Percentiles rank a stretch among this genome's conserved stretches.
These are phyloP conservation scores for Neoscytalidium dimidiatum DNA, from an alignment of 2,329 filamentous ascomycete species.

Conservation along the genomic window DNA sequence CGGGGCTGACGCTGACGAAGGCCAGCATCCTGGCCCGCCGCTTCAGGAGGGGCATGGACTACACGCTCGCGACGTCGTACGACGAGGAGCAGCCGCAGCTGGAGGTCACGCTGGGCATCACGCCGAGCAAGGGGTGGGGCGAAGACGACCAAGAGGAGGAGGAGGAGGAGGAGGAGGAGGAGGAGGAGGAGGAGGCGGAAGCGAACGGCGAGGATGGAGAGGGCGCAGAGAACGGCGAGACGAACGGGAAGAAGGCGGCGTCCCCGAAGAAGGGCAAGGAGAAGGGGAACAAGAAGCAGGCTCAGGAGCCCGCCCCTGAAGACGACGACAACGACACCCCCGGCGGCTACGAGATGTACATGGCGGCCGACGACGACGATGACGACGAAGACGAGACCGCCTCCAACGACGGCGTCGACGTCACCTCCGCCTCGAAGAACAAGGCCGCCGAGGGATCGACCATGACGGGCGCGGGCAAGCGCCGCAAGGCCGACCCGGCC, in stretches of 20 bases:
- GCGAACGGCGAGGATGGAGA: conserved; percentile 29
- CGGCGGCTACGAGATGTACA: conserved; percentile 86
- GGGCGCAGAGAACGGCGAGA: conserved; percentile 31
- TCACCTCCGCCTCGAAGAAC: conserved; percentile 30
- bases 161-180: conserved; percentile 50
- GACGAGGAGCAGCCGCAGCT: conserved; percentile 71
- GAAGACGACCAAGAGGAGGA: conserved; percentile 62
- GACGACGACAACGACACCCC: conserved; percentile 40
- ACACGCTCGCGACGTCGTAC: conserved; percentile 88
- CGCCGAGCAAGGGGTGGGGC: conserved; percentile 83
- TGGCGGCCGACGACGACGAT: conserved; percentile 78
- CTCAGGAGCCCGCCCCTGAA: conserved; percentile 55
- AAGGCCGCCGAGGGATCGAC: conserved; percentile 32
- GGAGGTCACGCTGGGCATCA: conserved; percentile 85
- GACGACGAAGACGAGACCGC: conserved; percentile 63
- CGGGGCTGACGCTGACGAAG: conserved; percentile 70
- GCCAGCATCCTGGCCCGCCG: conserved; percentile 80
- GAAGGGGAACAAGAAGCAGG: conserved; percentile 38
- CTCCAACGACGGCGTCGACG: conserved; percentile 40
- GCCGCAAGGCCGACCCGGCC: conserved; percentile 68
- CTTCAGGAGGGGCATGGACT: conserved; percentile 85
- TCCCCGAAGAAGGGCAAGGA: conserved; percentile 31
- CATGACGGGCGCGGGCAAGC: conserved; percentile 50
- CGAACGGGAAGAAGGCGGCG: conserved; percentile 34
- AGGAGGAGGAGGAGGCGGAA: conserved; percentile 37